Conservation (phyloP, 2,329 filamentous ascomycete species). For the Xylaria sp. region DNA sequence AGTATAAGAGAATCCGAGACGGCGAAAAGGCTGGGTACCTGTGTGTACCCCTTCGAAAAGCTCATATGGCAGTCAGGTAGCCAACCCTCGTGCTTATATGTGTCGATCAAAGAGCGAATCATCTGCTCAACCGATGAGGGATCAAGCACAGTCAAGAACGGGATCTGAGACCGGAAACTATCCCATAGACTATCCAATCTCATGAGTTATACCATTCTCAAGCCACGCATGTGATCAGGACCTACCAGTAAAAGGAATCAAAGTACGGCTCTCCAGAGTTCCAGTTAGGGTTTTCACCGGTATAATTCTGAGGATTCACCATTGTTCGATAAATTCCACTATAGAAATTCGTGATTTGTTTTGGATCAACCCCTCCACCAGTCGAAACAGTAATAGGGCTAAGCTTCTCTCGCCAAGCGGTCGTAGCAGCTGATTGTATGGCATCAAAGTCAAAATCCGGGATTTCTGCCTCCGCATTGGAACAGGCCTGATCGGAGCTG, state of each 20-base stretch:
- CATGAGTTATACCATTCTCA: constrained; percentile 6
- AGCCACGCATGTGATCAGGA: background rate
- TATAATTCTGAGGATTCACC: constrained; percentile 79
- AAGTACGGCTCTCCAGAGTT: constrained; percentile 74
- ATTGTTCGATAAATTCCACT: constrained; percentile 77
- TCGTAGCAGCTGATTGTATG: constrained; percentile 61
- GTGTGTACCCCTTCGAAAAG: constrained; percentile 77
- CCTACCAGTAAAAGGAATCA: constrained; percentile 77
- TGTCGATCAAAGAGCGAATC: constrained; percentile 76
- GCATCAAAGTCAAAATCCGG: constrained; percentile 71
- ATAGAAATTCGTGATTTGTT: constrained; percentile 72
- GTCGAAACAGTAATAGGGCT: constrained; percentile 65
- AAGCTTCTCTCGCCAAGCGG: constrained; percentile 70
- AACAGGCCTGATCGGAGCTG: constrained; percentile 71
- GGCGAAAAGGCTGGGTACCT: constrained; percentile 50
- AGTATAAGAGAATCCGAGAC: constrained; percentile 1
- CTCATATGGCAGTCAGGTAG: constrained; percentile 79
- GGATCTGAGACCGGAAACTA: constrained; percentile 73
- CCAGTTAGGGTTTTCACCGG: constrained; percentile 77
- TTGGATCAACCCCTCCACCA: constrained; percentile 60
- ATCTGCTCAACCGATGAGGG: constrained; percentile 71
- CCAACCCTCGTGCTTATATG: constrained; percentile 75
- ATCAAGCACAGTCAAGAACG: constrained; percentile 74
- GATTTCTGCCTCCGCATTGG: constrained; percentile 75
- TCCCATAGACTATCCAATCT: constrained; percentile 67